A percentile compares a stretch with the other conserved stretches of the same genome.
These are phyloP conservation scores for Geotrichum bryndzae DNA, from an alignment of 1,139 yeast species.

Conservation along the genomic window DNA sequence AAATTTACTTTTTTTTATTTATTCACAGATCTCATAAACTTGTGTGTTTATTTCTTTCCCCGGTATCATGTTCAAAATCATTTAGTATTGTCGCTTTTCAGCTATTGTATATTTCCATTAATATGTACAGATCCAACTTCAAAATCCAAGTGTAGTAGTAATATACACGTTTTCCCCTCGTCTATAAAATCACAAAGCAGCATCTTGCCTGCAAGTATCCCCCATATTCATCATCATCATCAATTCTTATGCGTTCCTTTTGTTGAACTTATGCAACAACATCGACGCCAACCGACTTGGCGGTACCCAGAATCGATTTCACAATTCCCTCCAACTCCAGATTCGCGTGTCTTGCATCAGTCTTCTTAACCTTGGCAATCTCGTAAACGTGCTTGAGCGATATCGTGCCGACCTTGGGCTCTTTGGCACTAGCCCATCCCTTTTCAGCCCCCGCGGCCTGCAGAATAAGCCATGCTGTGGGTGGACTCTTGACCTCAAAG, in stretches of 20 bases:
- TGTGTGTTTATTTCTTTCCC: not conserved
- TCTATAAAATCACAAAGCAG: not conserved
- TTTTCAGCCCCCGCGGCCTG: slow-evolving; percentile 80
- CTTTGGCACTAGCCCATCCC: slow-evolving; percentile 60
- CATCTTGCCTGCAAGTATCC: not conserved
- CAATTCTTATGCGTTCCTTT: not conserved
- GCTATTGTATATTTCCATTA: not conserved
- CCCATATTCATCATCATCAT: not conserved
- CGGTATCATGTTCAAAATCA: not conserved
- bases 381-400: slow-evolving; percentile 88
- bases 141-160: not conserved
- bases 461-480: slow-evolving; percentile 79
- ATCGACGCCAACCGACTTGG: slow-evolving; percentile 77
- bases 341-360: slow-evolving; percentile 72
- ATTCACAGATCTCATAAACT: not conserved
- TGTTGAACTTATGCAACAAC: slow-evolving; percentile 53
- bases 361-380: slow-evolving; percentile 87
- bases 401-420: slow-evolving; percentile 61
- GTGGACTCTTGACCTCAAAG: slow-evolving; percentile 86
- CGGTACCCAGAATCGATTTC: slow-evolving; percentile 79
- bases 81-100: not conserved
- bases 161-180: not conserved
- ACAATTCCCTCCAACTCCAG: slow-evolving; percentile 70
- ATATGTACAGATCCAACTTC: not conserved
- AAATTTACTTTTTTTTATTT: not conserved